Evolutionary conservation across 176 grass and related monocot species (phyloP), one percentile per base, ranked within the genome.

Genomic region (Panicum miliaceum): DNA sequence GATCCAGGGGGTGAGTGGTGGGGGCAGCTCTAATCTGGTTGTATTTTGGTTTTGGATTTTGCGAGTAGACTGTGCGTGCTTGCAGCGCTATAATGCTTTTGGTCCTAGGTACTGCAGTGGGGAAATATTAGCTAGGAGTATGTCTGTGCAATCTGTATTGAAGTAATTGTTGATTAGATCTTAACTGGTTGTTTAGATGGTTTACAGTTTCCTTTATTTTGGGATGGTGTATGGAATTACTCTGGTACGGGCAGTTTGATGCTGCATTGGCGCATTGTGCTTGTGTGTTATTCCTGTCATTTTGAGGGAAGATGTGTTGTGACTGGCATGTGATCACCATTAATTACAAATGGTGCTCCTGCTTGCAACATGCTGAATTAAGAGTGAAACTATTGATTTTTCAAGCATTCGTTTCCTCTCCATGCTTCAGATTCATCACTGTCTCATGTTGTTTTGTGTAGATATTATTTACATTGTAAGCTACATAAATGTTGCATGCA

Each of bases 1-100:
- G 85, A 97, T 97, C 78, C 94, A 97, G 91, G 94, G 94, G 83
- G 94, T 97, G 89, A 94, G 94, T 48, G 40, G 74, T 11, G 46
- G 14, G 6, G 2, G 45, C 42, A n/a, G 4, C 40, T 59, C 1
- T 71, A 2, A 32, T 45, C 34, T 47, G 32, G 19, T 62, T 41
- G 18, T 43, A 11, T 14, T 35, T 56, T 35, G 0, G 11, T 25
- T 27, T 61, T 13, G 70, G 23, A 70, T 66, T 32, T 32, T 2
- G 15, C 22, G 5, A 51, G 37, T 64, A 45, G 19, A 10, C 35
- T 59, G 18, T 23, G 13, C 2, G 11, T 71, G 27, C 27, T 68
- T 11, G 0, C 75, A 35, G 66, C 26, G 74, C 1, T 45, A 41
- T 27, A 45, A 16, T 67, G 76, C 7, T 58, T 58, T 82, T 13